These are phyloP conservation scores for Thalassiosira mediterranea DNA, from an alignment of 352 stramenopile species.

Conservation along the genomic window DNA sequence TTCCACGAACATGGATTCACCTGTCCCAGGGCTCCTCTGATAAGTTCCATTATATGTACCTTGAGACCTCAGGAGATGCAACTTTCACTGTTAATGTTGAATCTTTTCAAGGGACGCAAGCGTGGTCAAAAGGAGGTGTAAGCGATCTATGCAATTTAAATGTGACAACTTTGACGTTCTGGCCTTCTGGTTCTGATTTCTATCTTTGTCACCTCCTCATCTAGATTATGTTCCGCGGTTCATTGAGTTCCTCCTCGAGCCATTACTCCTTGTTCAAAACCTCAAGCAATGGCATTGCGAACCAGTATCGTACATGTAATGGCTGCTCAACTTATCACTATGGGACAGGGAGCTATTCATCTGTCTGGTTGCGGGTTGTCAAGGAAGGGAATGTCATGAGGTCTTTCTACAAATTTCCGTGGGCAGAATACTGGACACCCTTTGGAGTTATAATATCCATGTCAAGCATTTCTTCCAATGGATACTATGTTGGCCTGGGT, in stretches of 20 bases:
- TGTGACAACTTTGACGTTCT: too few species aligned
- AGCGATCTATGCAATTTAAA: not conserved
- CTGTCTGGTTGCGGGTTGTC: conserved; percentile 46
- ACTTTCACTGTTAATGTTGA: conserved; percentile 48
- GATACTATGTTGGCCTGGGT: conserved; percentile 54
- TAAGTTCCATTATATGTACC: conserved; percentile 55
- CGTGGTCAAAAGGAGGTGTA: conserved; percentile 45
- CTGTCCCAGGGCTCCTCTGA: conserved; percentile 18
- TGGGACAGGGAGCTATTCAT: not conserved
- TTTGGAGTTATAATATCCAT: conserved; percentile 44
- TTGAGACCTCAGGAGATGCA: conserved; percentile 54
- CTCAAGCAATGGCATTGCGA: conserved; percentile 26
- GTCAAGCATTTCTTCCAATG: conserved; percentile 35
- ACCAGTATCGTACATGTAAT: conserved; percentile 42
- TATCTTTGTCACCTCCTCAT: not conserved
- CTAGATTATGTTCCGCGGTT: conserved; percentile 43
- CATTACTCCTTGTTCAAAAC: conserved; percentile 48
- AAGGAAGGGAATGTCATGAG: conserved; percentile 51
- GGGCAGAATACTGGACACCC: conserved; percentile 24
- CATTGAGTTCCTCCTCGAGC: conserved; percentile 7
- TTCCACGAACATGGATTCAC: too few species aligned
- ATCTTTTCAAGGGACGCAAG: conserved; percentile 12
- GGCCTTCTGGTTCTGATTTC: not conserved
- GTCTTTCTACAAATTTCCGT: conserved; percentile 38
- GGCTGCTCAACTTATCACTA: conserved; percentile 13